Base-by-base conservation (phyloP, 352 stramenopile genomes). In the Saprolegnia diclina region DNA sequence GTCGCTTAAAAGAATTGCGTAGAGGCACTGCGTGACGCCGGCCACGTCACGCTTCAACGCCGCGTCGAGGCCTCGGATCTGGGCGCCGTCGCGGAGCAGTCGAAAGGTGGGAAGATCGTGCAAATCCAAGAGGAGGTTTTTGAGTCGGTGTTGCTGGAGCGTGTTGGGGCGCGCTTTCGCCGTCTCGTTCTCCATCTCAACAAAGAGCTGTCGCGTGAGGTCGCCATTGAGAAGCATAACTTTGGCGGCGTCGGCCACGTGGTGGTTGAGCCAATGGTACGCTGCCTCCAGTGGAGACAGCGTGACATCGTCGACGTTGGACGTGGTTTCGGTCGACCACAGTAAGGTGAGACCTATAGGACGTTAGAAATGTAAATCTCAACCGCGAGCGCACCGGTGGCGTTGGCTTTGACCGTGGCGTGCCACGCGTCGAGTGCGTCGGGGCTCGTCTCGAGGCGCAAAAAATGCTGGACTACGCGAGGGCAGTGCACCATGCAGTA, bases 401-500 rank as follows among this genome's bases (percentile, higher is more conserved):
- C 72, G 21, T 80, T 79, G 2, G 63, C 63, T 50, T 80, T 75
- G 10, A 75, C 72, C 0, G 89, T 69, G 4, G 52, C 24, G n/a
- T 90, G 81, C 16, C 90, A 71, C 32, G 85, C 71, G 29, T 90
- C 79, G 19, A 77, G 81, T 0, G 77, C 72, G 35, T 59, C 52
- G 24, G 52, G 52, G 63, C 85, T 87, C 0, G 76, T 29, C 50
- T 92, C 84, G 32, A 92, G 56, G 10, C 77, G 76, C 4, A 92
- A 59, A 53, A 92, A 92, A 5, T 75, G 65, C 72, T 90, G 88
- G n/a, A 91, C 84, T 3, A 74, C 61, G 0, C 80, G 74, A 4
- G 82, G 50, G 45, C 88, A 90, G 66, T 91, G 89, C 14, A 76
- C 81, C 65, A 92, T 90, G 5, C 74, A 73, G 29, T 91, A 91